These are phyloP conservation scores for Creolimax fragrantissima DNA, from an alignment of 78 protist species.

Conservation along the genomic window DNA sequence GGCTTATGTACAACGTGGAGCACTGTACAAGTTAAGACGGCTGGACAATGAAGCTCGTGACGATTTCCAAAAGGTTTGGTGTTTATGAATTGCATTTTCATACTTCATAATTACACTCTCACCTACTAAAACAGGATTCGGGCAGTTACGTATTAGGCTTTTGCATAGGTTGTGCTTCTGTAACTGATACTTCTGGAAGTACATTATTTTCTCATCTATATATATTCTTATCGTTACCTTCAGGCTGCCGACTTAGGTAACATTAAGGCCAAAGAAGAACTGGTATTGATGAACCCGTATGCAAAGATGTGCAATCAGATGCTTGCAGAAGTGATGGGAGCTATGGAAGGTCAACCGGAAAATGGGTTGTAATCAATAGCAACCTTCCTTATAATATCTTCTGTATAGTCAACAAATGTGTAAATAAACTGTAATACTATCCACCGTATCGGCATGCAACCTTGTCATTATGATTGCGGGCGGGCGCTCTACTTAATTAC, in stretches of 20 bases:
- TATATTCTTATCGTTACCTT: background rate
- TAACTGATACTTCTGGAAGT: no score
- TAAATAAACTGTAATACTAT: no score
- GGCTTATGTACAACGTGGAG: background rate
- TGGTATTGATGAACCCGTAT: background rate
- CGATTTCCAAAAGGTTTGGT: background rate
- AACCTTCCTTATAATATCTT: no score
- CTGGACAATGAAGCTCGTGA: background rate
- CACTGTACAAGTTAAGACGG: background rate
- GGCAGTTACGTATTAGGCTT: background rate
- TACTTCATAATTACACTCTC: background rate
- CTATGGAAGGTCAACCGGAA: no score
- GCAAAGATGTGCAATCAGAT: constrained; percentile 1
- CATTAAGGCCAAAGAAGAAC: background rate
- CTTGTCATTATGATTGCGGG: no score
- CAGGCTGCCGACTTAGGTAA: constrained; percentile 3
- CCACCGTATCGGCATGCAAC: no score
- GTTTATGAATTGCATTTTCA: background rate
- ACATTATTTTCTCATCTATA: background rate
- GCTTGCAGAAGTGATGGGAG: constrained; percentile 6
- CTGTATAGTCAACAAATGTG: no score
- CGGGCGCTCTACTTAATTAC: no score
- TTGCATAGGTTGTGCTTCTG: no score
- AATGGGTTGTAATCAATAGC: no score
- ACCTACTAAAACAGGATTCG: no score